Evolutionary conservation across 2,329 filamentous ascomycete species (phyloP).

Genomic region (Basipetospora sp.): DNA sequence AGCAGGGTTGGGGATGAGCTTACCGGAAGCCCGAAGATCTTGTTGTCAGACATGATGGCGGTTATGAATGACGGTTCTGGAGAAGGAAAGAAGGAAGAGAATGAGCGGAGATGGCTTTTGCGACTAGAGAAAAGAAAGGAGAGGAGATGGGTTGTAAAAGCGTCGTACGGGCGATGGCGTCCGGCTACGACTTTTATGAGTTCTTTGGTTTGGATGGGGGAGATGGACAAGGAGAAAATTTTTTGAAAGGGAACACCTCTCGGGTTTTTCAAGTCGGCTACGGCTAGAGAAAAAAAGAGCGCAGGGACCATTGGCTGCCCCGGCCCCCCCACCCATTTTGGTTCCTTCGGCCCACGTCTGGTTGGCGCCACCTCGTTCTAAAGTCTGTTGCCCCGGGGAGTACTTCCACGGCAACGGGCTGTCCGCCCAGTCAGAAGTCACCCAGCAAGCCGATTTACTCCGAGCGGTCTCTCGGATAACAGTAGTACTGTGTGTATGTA

Average conservation of each 20-base stretch:
- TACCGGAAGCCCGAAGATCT: conserved; percentile 55
- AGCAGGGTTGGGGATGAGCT: conserved; percentile 18
- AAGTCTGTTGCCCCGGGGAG: background rate
- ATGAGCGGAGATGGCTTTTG: conserved; percentile 44
- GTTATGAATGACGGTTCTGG: conserved; percentile 21
- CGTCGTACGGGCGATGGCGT: conserved; percentile 1
- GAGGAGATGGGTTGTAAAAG: conserved; percentile 23
- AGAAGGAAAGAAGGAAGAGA: conserved; percentile 36
- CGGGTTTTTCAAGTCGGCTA: conserved; percentile 3
- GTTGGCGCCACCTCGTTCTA: background rate
- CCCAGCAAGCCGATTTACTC: conserved; percentile 1
- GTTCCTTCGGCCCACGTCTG: background rate
- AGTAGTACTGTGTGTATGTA: background rate
- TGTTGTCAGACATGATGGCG: conserved; percentile 42
- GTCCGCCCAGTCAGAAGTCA: no score
- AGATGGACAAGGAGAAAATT: conserved; percentile 4
- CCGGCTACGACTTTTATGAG: conserved; percentile 3
- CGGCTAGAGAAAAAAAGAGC: background rate
- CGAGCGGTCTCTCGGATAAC: background rate
- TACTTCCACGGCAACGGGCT: conserved; percentile 1
- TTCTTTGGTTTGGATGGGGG: conserved; percentile 3
- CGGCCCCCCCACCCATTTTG: background rate
- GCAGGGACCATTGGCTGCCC: conserved; percentile 5
- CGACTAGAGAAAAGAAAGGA: conserved; percentile 25
- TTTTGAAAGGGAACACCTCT: conserved; percentile 5